These are phyloP conservation scores for Xeromyces bisporus DNA, from an alignment of 495 filamentous ascomycete species.

Conservation along the genomic window DNA sequence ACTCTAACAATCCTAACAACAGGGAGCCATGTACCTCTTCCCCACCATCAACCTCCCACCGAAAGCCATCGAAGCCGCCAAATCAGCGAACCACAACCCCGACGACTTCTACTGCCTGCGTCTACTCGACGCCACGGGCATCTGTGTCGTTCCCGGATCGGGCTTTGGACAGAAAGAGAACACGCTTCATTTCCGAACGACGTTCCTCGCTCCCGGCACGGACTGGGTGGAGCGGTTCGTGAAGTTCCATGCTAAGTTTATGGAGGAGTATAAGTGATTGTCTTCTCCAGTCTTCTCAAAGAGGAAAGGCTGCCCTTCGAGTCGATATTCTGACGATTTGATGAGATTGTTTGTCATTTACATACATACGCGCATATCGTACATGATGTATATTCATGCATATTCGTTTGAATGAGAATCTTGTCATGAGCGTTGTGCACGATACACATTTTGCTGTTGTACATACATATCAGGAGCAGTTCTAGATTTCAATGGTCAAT, in stretches of 20 bases:
- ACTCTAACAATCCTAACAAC: conserved; percentile 4
- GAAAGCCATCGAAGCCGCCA: conserved; percentile 58
- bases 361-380: too few relatives aligned
- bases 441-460: too few relatives aligned
- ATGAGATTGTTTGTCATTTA: too few relatives aligned
- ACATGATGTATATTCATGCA: too few relatives aligned
- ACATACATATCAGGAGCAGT: too few relatives aligned
- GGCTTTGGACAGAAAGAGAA: conserved; percentile 92
- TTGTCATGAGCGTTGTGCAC: too few relatives aligned
- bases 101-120: conserved; percentile 91
- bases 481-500: too few relatives aligned
- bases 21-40: conserved; percentile 98
- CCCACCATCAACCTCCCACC: conserved; percentile 67
- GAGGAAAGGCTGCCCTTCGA: too few relatives aligned
- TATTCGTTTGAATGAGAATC: too few relatives aligned
- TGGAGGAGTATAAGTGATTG: conserved; percentile 52
- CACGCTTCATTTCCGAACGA: conserved; percentile 87
- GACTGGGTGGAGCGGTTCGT: conserved; percentile 83
- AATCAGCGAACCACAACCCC: conserved; percentile 51
- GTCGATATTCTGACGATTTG: too few relatives aligned
- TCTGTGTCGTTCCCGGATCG: conserved; percentile 84
- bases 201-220: conserved; percentile 87
- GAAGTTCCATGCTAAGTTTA: conserved; percentile 82
- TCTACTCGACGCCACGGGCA: conserved; percentile 80
- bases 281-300: too few relatives aligned